Base-by-base conservation (phyloP, 1,284 basidiomycete genomes). In the Melampsora americana region DNA sequence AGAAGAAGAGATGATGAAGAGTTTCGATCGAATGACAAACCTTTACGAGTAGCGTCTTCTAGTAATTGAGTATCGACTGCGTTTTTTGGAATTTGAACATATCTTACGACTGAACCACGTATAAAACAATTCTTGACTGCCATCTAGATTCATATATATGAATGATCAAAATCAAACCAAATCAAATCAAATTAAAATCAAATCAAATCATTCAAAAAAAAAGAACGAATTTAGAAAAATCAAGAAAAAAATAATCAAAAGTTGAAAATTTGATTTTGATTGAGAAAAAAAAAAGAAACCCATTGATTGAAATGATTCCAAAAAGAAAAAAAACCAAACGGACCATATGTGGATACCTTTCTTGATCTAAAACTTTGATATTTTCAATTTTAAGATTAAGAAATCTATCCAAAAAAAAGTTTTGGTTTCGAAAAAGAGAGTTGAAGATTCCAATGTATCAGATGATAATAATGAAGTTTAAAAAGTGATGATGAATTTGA, bases 91-190 rank as follows among this genome's bases (percentile, higher is more conserved):
- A 99, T 87, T 82, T 96, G 92, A 12, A 99, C 96, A 82, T 98
- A 99, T 79, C 96, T 90, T 50, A 99, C 95, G 16, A 99, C 96
- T 2, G 94, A 97, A 77, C 96, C 96, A 75, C 96, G 90, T 81
- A 99, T 99, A 83, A 99, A 99, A 82, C 93, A 95, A 83, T 97
- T 99, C 85, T 95, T 96, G 65, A 99, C 95, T 0, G 96, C 94
- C 89, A 97, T 93, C 95, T 99, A 81, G 23, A n/a, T n/a, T n/a
- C n/a, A n/a, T n/a, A n/a, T 56, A 20, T 30, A 6, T 32, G 44
- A n/a, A 16, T 18, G 42, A 26, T 30, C 20, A 64, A 23, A 16
- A 23, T 12, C 14, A 68, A 59, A 20, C 23, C 26, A n/a, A 50
- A 48, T n/a, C n/a, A 62, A 72, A n/a, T 11, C 28, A 35, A 68